Conservation (phyloP, 148 eudicot genomes). For the Rhododendron simsii region DNA sequence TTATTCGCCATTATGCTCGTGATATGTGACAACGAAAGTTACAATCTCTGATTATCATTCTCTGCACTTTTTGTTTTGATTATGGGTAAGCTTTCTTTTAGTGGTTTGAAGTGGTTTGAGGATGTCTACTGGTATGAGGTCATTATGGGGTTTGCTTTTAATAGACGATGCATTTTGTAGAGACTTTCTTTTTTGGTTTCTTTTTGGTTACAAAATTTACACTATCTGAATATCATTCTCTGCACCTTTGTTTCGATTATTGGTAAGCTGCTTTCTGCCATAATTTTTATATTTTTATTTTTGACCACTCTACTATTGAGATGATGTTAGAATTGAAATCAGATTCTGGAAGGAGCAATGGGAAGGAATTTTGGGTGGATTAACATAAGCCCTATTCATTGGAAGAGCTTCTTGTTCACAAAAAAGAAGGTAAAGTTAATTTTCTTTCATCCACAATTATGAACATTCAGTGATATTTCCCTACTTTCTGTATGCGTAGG, state of each 20-base stretch:
- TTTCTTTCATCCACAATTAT: constrained; percentile 3
- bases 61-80: no score
- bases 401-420: constrained; percentile 78
- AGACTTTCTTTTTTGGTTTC: background rate
- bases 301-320: constrained; percentile 9
- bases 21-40: no score
- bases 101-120: constrained; percentile 66
- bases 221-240: background rate
- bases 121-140: constrained; percentile 81
- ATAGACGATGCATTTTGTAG: background rate
- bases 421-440: constrained; percentile 71
- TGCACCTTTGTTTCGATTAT: background rate
- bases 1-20: no score
- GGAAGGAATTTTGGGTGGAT: constrained; percentile 51
- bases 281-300: background rate
- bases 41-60: no score
- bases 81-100: background rate
- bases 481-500: constrained; percentile 39
- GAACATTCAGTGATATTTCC: background rate
- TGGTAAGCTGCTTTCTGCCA: background rate
- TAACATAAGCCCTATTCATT: constrained; percentile 63
- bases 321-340: constrained; percentile 1
- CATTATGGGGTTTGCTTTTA: background rate
- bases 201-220: background rate
- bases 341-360: constrained; percentile 38